Conservation (phyloP, 2,329 filamentous ascomycete genomes). For the Arthroderma sp. region DNA sequence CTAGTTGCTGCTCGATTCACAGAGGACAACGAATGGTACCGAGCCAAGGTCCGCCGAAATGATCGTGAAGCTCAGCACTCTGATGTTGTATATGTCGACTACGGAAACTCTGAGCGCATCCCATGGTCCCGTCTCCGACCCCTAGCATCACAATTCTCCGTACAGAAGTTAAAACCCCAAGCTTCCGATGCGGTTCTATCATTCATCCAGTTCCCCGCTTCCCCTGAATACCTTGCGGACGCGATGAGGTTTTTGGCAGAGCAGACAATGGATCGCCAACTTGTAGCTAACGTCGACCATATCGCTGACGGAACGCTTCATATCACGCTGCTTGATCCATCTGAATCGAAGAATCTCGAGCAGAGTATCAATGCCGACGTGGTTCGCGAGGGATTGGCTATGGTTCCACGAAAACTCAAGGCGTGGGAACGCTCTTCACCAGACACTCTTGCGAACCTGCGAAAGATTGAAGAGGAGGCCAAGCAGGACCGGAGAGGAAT, state of each 20-base stretch:
- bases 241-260: slow-evolving; percentile 63
- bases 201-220: slow-evolving; percentile 74
- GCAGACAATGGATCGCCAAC: slow-evolving; percentile 57
- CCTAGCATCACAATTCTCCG: slow-evolving; percentile 65
- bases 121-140: slow-evolving; percentile 73
- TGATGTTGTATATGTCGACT: slow-evolving; percentile 90
- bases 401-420: slow-evolving; percentile 87
- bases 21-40: slow-evolving; percentile 86
- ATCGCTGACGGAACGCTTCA: slow-evolving; percentile 69
- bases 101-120: slow-evolving; percentile 83
- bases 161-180: slow-evolving; percentile 72
- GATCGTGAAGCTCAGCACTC: slow-evolving; percentile 79
- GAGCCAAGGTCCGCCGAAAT: slow-evolving; percentile 78
- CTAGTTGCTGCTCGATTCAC: slow-evolving; percentile 84
- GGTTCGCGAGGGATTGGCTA: slow-evolving; percentile 67
- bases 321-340: slow-evolving; percentile 76
- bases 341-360: slow-evolving; percentile 46
- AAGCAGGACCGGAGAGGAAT: slow-evolving; percentile 72
- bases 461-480: slow-evolving; percentile 60
- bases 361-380: slow-evolving; percentile 86
- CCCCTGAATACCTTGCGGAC: slow-evolving; percentile 70
- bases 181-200: slow-evolving; percentile 77
- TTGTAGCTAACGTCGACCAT: slow-evolving; percentile 85
- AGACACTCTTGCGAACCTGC: slow-evolving; percentile 58
- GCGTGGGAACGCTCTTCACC: slow-evolving; percentile 71